These are phyloP conservation scores for Lachancea lanzarotensis DNA, from an alignment of 805 yeast species.

Conservation along the genomic window DNA sequence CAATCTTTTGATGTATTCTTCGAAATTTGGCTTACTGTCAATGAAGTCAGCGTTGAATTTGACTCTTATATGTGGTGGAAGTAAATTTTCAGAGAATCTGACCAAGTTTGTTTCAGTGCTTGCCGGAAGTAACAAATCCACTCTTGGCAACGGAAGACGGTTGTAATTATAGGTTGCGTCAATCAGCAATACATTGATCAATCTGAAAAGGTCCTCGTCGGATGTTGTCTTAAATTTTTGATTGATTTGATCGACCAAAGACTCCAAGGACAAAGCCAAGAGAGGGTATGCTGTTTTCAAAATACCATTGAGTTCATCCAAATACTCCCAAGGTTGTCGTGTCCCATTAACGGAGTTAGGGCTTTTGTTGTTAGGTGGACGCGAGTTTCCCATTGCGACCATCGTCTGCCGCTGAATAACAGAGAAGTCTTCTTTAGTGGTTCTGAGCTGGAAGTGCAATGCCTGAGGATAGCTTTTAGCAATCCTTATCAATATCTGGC, in stretches of 20 bases:
- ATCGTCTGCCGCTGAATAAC: slow-evolving; percentile 73
- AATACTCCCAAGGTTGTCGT: slow-evolving; percentile 91
- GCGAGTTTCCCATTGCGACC: slow-evolving; percentile 38
- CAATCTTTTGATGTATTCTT: slow-evolving; percentile 73
- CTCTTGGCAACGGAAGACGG: slow-evolving; percentile 78
- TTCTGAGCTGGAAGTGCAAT: slow-evolving; percentile 87
- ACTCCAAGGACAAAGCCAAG: slow-evolving; percentile 85
- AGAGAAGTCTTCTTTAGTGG: slow-evolving; percentile 90
- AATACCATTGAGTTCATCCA: slow-evolving; percentile 88
- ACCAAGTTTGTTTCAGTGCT: slow-evolving; percentile 84
- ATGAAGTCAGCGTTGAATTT: slow-evolving; percentile 92
- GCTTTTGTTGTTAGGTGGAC: slow-evolving; percentile 22
- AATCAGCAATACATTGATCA: slow-evolving; percentile 84
- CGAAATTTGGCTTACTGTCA: slow-evolving; percentile 78
- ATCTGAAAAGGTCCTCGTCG: slow-evolving; percentile 92
- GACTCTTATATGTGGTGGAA: slow-evolving; percentile 81
- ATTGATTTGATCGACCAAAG: slow-evolving; percentile 90
- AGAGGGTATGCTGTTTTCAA: slow-evolving; percentile 95
- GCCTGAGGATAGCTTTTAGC: slow-evolving; percentile 98
- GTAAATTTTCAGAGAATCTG: slow-evolving; percentile 85
- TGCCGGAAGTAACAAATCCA: slow-evolving; percentile 81
- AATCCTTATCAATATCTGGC: slow-evolving; percentile 80
- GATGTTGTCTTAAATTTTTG: slow-evolving; percentile 89
- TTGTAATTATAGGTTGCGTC: slow-evolving; percentile 91
- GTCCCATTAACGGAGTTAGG: slow-evolving; percentile 22